These are phyloP conservation scores for Polytrichum formosum DNA, from an alignment of 225 moss, liverwort and hornwort species.

Conservation along the genomic window DNA sequence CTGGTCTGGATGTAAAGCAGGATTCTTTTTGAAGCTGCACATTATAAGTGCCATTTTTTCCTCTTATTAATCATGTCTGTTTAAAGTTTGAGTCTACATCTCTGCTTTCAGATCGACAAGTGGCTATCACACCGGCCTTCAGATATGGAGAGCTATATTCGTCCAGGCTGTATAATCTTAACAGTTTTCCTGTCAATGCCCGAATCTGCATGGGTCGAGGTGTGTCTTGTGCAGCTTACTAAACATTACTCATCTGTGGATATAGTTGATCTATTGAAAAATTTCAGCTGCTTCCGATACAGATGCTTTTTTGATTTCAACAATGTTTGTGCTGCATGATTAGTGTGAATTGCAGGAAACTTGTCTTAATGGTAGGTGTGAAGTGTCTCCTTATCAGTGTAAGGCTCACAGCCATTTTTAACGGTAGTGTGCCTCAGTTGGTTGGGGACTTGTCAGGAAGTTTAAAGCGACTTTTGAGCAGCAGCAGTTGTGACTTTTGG, in stretches of 20 bases:
- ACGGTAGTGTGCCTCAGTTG: constrained; percentile 29
- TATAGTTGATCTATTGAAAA: not conserved
- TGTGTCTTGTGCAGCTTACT: constrained; percentile 9
- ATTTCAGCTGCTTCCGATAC: no score
- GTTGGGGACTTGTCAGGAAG: constrained; percentile 49
- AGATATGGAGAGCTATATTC: constrained; percentile 89
- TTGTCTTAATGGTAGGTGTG: not conserved
- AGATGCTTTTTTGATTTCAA: not conserved
- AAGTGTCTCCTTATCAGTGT: no score
- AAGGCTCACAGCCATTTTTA: not conserved
- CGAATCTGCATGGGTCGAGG: constrained; percentile 56
- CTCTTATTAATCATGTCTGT: no score
- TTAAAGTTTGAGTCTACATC: no score
- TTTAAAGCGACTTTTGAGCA: constrained; percentile 47
- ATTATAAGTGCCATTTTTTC: no score
- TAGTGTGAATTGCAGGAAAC: not conserved
- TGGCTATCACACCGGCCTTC: constrained; percentile 88
- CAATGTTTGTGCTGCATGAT: not conserved
- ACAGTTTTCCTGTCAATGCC: constrained; percentile 80
- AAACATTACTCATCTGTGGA: not conserved
- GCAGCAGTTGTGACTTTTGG: constrained; percentile 60
- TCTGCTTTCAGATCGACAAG: constrained; percentile 60
- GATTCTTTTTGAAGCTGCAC: no score
- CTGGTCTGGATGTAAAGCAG: no score
- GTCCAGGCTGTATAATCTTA: constrained; percentile 86